Percentiles rank a stretch among this genome's conserved stretches.
Conservation (phyloP, 2,329 filamentous ascomycete species). For the Pseudogymnoascus sp. region DNA sequence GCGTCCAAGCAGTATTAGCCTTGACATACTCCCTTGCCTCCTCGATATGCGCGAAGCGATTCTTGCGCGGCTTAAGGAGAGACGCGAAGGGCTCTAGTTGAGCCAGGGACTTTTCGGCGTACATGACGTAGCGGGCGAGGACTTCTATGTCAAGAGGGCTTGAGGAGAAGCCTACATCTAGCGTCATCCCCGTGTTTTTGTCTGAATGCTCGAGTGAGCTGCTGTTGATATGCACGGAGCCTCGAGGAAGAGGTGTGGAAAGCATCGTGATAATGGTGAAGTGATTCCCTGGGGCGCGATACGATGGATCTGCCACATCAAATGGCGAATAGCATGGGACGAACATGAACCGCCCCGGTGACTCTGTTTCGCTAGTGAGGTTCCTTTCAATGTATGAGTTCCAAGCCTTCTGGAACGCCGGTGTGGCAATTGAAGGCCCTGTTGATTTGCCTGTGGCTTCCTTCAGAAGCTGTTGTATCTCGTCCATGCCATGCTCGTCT, state of each 20-base stretch:
- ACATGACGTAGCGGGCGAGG: conserved; percentile 35
- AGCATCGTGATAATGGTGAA: conserved; percentile 45
- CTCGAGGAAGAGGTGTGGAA: conserved; percentile 46
- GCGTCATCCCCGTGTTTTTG: conserved; percentile 33
- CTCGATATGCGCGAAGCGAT: conserved; percentile 24
- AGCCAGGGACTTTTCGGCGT: conserved; percentile 25
- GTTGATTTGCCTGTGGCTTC: not conserved
- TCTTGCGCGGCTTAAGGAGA: conserved; percentile 29
- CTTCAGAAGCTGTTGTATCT: not conserved
- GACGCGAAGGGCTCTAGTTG: conserved; percentile 28
- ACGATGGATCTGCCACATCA: not conserved
- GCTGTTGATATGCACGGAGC: conserved; percentile 45
- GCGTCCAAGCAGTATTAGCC: not conserved
- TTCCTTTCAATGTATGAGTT: not conserved
- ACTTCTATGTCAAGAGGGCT: conserved; percentile 47
- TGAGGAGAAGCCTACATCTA: conserved; percentile 45
- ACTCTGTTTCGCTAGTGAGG: not conserved
- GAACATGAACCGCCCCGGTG: not conserved
- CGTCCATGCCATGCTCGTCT: not conserved
- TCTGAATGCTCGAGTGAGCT: conserved; percentile 20
- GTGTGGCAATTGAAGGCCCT: not conserved
- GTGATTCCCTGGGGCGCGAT: conserved; percentile 36
- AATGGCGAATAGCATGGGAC: not conserved
- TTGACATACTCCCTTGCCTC: not conserved
- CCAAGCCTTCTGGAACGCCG: not conserved